These are phyloP conservation scores for Hemisphaericaspora nanyangensis DNA, from an alignment of 805 yeast species.

Conservation along the genomic window DNA sequence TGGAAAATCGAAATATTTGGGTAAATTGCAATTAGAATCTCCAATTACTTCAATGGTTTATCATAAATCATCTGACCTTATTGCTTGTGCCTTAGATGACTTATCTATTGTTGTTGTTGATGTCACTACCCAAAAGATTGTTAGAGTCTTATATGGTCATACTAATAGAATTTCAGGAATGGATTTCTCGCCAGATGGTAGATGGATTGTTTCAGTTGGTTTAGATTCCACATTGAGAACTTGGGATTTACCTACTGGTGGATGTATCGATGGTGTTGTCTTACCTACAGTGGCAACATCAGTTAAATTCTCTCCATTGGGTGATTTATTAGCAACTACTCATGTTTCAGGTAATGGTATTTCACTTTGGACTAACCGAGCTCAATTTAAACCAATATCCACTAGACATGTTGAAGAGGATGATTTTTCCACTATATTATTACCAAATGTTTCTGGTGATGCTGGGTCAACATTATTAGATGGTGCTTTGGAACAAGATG, in stretches of 20 bases:
- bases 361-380: slow-evolving; percentile 85
- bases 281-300: slow-evolving; percentile 78
- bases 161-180: slow-evolving; percentile 79
- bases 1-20: slow-evolving; percentile 60
- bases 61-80: slow-evolving; percentile 77
- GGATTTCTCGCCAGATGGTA: slow-evolving; percentile 91
- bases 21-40: slow-evolving; percentile 63
- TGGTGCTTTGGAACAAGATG: slow-evolving; percentile 63
- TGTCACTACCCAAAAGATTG: slow-evolving; percentile 71
- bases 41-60: slow-evolving; percentile 76
- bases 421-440: slow-evolving; percentile 57
- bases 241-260: slow-evolving; percentile 97
- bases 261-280: slow-evolving; percentile 87
- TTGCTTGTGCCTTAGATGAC: slow-evolving; percentile 85
- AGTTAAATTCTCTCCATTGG: slow-evolving; percentile 77
- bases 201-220: slow-evolving; percentile 85
- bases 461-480: slow-evolving; percentile 69
- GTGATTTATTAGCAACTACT: slow-evolving; percentile 87
- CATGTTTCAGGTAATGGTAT: slow-evolving; percentile 91
- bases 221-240: slow-evolving; percentile 87
- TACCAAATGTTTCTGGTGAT: slow-evolving; percentile 79
- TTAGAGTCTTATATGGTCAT: slow-evolving; percentile 88
- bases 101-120: slow-evolving; percentile 81
- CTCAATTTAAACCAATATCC: slow-evolving; percentile 76
- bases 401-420: slow-evolving; percentile 73